Base-by-base conservation (phyloP, 73 alveolate genomes). In the Paraurostyla sp. region DNA sequence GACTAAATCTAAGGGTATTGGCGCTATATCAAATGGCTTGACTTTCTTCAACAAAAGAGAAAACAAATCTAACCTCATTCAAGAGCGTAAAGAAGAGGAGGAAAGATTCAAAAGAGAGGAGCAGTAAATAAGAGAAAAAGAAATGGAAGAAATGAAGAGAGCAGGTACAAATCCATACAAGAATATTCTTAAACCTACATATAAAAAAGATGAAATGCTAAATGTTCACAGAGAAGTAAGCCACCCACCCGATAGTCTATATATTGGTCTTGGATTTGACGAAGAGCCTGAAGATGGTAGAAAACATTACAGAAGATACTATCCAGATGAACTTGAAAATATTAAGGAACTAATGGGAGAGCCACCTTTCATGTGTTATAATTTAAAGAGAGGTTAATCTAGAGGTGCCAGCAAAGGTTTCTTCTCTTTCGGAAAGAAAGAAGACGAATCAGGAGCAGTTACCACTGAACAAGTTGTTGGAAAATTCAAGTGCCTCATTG, bases 221-320 rank as follows among this genome's bases (percentile, higher is more conserved):
- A 68, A 27, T 15, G 85, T 83, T 4, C 58, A 83, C 62, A 68
- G 84, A 50, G 91, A 81, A 35, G 71, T 58, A 15, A 46, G 56
- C 35, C 56, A 48, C 23, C 93, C 93, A 0, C 93, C 93, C 0
- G 71, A 36, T 23, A 3, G 52, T 18, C 27, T 87, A 45, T 89
- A 30, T 80, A 89, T 80, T 58, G 88, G 88, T 3, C 83, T 89
- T 33, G 91, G 92, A 2, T 89, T 58, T 60, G 91, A 89, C 33
- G 73, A 48, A 27, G 65, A 46, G 16, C 22, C 27, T 2, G 88
- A 60, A 20, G 23, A 57, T 0, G 62, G 65, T 46, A 45, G 42
- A 32, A 59, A 41, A 29, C 99, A 97, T 92, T 97, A 95, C 90
- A 89, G 99, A 83, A 88, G 96, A 78, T 92, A 78, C 46, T 93